These are phyloP conservation scores for Venturia effusa DNA, from an alignment of 2,329 filamentous ascomycete species.

Conservation along the genomic window DNA sequence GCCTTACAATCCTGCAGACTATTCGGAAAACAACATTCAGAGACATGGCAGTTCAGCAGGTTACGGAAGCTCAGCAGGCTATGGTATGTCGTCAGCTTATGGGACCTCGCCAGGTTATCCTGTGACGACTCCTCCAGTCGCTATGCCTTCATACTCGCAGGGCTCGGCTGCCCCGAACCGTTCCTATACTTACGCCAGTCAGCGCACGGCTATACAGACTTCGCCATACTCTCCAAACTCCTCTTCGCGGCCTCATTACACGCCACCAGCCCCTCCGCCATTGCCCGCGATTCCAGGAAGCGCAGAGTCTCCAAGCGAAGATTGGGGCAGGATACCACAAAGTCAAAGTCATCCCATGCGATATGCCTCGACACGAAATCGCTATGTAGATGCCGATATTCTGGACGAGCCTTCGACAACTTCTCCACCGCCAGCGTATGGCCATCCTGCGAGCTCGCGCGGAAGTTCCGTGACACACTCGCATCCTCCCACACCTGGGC, in stretches of 20 bases:
- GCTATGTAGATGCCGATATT: slow-evolving; percentile 8
- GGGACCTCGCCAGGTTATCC: slow-evolving; percentile 10
- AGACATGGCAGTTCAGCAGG: slow-evolving; percentile 22
- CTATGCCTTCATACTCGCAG: slow-evolving; percentile 7
- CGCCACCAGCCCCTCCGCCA: slow-evolving; percentile 25
- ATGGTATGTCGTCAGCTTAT: slow-evolving; percentile 20
- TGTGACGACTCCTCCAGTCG: background rate
- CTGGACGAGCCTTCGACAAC: background rate
- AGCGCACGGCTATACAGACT: slow-evolving; percentile 11
- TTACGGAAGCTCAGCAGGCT: slow-evolving; percentile 21
- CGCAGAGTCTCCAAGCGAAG: slow-evolving; percentile 22
- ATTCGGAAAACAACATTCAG: slow-evolving; percentile 24
- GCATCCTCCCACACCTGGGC: slow-evolving; percentile 38
- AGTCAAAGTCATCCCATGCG: background rate
- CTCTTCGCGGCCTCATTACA: slow-evolving; percentile 21
- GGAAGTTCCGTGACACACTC: slow-evolving; percentile 19
- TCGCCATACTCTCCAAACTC: slow-evolving; percentile 12
- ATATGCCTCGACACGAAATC: slow-evolving; percentile 5
- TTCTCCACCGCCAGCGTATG: slow-evolving; percentile 21
- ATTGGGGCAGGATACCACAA: slow-evolving; percentile 22
- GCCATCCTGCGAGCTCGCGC: slow-evolving; percentile 11
- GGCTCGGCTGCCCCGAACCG: background rate
- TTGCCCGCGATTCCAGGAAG: slow-evolving; percentile 25
- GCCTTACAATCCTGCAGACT: slow-evolving; percentile 35
- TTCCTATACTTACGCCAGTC: slow-evolving; percentile 12